Conservation (phyloP, 768 basidiomycete species). For the Neoboletus magnificus region DNA sequence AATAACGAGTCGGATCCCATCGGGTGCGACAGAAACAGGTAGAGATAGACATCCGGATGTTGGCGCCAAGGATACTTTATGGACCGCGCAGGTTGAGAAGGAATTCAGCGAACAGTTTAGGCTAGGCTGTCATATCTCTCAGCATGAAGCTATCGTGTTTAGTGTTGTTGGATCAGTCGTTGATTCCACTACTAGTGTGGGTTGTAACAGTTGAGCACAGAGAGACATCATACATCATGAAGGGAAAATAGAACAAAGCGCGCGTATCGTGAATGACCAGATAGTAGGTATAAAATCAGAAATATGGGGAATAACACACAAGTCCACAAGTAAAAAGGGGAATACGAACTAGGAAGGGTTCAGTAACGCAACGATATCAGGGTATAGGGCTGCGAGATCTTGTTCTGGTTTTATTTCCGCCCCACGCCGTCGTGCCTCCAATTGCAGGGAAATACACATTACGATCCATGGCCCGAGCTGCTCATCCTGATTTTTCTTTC, state of each 20-base stretch:
- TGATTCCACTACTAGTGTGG: no score
- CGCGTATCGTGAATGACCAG: background rate
- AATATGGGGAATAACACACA: background rate
- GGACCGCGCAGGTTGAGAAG: no score
- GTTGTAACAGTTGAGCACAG: background rate
- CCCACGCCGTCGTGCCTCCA: background rate
- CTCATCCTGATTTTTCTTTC: background rate
- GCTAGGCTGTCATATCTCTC: no score
- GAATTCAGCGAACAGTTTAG: no score
- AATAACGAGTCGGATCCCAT: no score
- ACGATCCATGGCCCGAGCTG: background rate
- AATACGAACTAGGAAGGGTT: background rate
- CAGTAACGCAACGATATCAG: background rate
- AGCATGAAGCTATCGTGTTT: no score
- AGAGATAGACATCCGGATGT: no score
- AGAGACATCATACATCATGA: background rate
- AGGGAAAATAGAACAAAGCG: background rate
- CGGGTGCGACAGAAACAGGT: no score
- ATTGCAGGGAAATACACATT: background rate
- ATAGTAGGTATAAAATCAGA: background rate
- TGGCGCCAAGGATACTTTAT: no score
- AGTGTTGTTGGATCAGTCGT: no score
- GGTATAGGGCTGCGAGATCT: background rate
- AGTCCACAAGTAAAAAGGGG: background rate
- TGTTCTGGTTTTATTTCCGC: background rate